Evolutionary conservation across 495 filamentous ascomycete species (phyloP), one percentile per base, ranked within the genome.

Genomic region (Pseudomonodictys pantanalensis): DNA sequence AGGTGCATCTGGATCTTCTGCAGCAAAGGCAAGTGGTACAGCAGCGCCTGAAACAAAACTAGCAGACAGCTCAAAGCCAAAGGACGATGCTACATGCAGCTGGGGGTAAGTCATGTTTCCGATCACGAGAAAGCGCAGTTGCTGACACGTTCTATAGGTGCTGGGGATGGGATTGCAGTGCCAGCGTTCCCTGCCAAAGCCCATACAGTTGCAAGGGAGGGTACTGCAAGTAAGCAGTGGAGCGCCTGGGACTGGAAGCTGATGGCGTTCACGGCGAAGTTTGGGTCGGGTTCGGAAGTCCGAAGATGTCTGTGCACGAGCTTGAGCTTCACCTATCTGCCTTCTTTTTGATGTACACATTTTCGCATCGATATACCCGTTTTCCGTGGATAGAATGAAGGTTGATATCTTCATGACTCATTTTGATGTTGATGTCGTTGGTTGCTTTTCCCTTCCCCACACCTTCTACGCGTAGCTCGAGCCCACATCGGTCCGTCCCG

Each of bases 81-180:
- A n/a, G n/a, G n/a, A n/a, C n/a, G n/a, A n/a, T 52, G 15, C 20
- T n/a, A 43, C 32, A 6, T 55, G 52, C 23, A 39, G 45, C 26
- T 55, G 52, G 52, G 52, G 52, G 52, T 55, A 44, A 28, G 52
- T n/a, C n/a, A n/a, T 41, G 38, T 41, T 41, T 41, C 38, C 5
- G 20, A 18, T n/a, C 20, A 41, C 20, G 4, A 4, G 38, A 18
- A 41, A 15, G 15, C 20, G 3, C 12, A 1, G 15, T 17, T 53
- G 35, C 50, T 53, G 20, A 53, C 50, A 5, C 3, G 4, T 10
- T 28, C 15, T 45, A 25, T 22, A 55, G 52, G 32, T 55, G 52
- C 39, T 55, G 24, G 35, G 52, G 52, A 2, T 55, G 52, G 52
- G 52, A 55, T 28, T 55, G 52, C n/a, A 55, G 52, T 22, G 38